Evolutionary conservation across 2,329 filamentous ascomycete genomes (phyloP).

Genomic region (Coleophoma eucalyptorum): DNA sequence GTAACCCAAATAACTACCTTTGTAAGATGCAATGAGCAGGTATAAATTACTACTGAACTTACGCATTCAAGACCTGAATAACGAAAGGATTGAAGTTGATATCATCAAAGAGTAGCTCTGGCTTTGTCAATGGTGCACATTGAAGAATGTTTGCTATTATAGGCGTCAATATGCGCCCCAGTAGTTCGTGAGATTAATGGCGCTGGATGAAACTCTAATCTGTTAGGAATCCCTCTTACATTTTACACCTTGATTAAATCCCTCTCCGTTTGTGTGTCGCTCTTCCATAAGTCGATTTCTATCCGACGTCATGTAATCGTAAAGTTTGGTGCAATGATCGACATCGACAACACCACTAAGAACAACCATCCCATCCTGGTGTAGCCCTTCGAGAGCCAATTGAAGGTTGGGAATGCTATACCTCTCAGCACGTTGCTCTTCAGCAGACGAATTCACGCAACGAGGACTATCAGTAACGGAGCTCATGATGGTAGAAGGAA

Average conservation of each 20-base stretch:
- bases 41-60: constrained; percentile 4
- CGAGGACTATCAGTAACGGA: no score
- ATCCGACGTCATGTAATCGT: constrained; percentile 25
- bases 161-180: background rate
- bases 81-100: constrained; percentile 32
- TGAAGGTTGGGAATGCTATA: constrained; percentile 14
- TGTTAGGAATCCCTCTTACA: constrained; percentile 5
- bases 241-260: constrained; percentile 25
- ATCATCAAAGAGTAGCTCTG: constrained; percentile 24
- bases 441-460: no score
- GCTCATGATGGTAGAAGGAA: no score
- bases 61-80: constrained; percentile 29
- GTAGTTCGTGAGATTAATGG: background rate
- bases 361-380: constrained; percentile 27
- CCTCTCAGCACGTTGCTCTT: no score
- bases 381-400: constrained; percentile 22
- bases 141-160: constrained; percentile 28
- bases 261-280: constrained; percentile 7
- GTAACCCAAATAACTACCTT: constrained; percentile 29
- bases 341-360: constrained; percentile 25
- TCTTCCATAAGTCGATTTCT: constrained; percentile 14
- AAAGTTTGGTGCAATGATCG: constrained; percentile 23
- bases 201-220: background rate
- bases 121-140: constrained; percentile 23
- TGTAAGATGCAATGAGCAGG: background rate